Conservation (phyloP, 2,329 filamentous ascomycete species). For the Pseudopithomyces chartarum region DNA sequence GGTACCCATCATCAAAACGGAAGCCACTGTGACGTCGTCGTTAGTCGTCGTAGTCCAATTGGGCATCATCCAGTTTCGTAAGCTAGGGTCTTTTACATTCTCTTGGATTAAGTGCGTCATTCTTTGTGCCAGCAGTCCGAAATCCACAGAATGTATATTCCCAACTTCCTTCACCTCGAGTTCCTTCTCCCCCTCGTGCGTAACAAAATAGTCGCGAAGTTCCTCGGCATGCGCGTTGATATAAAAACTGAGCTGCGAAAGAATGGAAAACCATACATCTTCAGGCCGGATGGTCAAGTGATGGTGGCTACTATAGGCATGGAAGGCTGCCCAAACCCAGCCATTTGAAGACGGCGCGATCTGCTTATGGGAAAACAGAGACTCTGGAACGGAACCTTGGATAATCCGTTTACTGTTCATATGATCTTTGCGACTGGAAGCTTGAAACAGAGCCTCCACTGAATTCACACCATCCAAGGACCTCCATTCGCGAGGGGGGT, state of each 20-base stretch:
- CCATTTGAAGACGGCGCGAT: no score
- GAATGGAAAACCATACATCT: constrained; percentile 33
- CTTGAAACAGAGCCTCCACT: no score
- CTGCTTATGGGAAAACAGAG: no score
- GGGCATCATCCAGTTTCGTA: constrained; percentile 24
- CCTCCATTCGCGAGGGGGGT: no score
- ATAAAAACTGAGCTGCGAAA: constrained; percentile 31
- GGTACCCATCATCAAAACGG: constrained; percentile 23
- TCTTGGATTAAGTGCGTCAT: background rate
- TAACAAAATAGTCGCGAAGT: background rate
- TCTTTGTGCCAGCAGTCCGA: background rate
- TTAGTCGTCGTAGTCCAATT: constrained; percentile 24
- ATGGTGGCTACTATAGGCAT: constrained; percentile 25
- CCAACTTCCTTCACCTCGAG: background rate
- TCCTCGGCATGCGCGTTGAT: constrained; percentile 30
- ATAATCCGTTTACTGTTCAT: no score
- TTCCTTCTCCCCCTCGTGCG: background rate
- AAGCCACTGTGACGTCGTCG: constrained; percentile 15
- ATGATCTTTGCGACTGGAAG: no score
- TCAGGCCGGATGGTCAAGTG: constrained; percentile 30
- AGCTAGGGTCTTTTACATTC: background rate
- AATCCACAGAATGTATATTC: background rate
- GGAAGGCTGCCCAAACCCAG: no score
- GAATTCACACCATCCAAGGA: no score
- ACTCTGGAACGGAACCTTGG: no score